phyloP scores from a whole-genome alignment of 2,329 filamentous ascomycete species.

The Aspergillus transmontanensis region DNA sequence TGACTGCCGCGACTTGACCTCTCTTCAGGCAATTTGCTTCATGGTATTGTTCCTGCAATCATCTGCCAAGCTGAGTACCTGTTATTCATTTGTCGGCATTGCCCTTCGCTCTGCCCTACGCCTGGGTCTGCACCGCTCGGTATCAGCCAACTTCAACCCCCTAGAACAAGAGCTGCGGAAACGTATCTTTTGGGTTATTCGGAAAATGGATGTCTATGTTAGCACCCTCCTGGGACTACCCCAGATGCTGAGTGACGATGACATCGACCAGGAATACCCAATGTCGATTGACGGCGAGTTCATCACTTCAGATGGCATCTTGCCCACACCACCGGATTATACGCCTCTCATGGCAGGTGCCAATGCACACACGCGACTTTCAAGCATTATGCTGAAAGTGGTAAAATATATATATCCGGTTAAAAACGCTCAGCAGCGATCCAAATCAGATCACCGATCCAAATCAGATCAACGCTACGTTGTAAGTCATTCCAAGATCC shows the following conservation, averaged over 20 bases:
- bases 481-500: constrained; percentile 65
- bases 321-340: constrained; percentile 57
- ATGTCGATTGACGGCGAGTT: constrained; percentile 50
- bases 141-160: constrained; percentile 69
- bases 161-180: constrained; percentile 74
- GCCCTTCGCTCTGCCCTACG: constrained; percentile 74
- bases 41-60: constrained; percentile 81
- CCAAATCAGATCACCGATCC: constrained; percentile 48
- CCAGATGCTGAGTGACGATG: constrained; percentile 52
- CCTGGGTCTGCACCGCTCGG: constrained; percentile 74
- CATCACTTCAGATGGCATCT: constrained; percentile 49
- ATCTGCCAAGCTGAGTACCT: constrained; percentile 75
- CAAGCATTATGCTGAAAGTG: constrained; percentile 62
- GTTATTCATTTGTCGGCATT: constrained; percentile 79
- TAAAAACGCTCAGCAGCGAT: constrained; percentile 50
- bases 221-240: constrained; percentile 53
- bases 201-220: constrained; percentile 55
- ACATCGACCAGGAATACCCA: constrained; percentile 54
- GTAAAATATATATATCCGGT: constrained; percentile 67
- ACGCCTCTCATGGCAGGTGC: constrained; percentile 62
- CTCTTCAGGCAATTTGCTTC: constrained; percentile 74
- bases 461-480: constrained; percentile 59
- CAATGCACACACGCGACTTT: constrained; percentile 62
- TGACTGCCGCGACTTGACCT: constrained; percentile 71
- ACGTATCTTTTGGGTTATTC: constrained; percentile 59